Evolutionary conservation across 2,329 filamentous ascomycete species (phyloP).

Genomic region (Ampelomyces quisqualis): DNA sequence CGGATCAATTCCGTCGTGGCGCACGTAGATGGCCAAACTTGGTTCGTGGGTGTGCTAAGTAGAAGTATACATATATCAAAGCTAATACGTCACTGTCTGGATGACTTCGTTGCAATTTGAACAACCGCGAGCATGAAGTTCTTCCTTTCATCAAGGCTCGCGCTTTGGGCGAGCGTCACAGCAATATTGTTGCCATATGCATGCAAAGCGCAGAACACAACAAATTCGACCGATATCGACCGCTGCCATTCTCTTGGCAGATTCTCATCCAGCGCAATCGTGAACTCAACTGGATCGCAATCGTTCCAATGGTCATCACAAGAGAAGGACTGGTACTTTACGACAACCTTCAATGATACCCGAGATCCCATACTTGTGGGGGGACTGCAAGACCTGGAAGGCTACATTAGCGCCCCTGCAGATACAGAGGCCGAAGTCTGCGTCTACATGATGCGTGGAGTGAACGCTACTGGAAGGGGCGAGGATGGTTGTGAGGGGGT

Average conservation of each 20-base stretch:
- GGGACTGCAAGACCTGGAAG: constrained; percentile 1
- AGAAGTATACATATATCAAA: too few species aligned
- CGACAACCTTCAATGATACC: constrained; percentile 2
- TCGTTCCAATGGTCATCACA: not conserved
- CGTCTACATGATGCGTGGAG: not conserved
- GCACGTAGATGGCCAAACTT: too few species aligned
- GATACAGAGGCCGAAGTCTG: not conserved
- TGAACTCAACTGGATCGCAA: constrained; percentile 3
- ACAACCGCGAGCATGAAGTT: too few species aligned
- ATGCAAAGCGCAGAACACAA: not conserved
- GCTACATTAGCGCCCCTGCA: constrained; percentile 1
- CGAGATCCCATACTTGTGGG: not conserved
- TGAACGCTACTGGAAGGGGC: not conserved
- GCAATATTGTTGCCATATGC: not conserved
- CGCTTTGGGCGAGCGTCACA: too few species aligned
- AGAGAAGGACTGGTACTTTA: constrained; percentile 1
- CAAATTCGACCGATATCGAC: not conserved
- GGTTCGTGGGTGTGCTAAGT: too few species aligned
- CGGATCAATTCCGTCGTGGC: too few species aligned
- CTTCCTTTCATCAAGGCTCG: not conserved
- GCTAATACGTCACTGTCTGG: too few species aligned
- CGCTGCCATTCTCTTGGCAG: not conserved
- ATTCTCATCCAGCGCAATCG: not conserved
- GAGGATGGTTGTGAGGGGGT: not conserved
- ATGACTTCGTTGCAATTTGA: too few species aligned